These are phyloP conservation scores for Exophiala aquamarina DNA, from an alignment of 2,329 filamentous ascomycete genomes.

Conservation along the genomic window DNA sequence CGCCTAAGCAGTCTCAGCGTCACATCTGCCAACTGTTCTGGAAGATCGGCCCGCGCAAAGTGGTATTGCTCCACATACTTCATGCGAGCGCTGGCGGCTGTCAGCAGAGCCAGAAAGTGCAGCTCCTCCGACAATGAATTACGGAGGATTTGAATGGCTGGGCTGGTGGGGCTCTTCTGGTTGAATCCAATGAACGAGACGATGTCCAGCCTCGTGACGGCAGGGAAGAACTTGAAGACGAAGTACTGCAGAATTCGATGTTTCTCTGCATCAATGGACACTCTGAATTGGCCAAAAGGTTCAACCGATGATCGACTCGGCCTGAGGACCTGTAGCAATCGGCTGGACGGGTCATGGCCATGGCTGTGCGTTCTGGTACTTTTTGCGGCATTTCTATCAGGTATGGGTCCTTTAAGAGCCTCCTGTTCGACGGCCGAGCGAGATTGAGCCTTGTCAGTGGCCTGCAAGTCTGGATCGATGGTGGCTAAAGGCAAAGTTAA, in stretches of 20 bases:
- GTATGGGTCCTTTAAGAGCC: too few species aligned
- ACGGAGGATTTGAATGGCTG: constrained; percentile 13
- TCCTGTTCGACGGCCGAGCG: too few species aligned
- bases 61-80: constrained; percentile 15
- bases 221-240: constrained; percentile 17
- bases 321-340: not conserved
- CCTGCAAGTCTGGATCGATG: too few species aligned
- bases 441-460: too few species aligned
- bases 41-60: constrained; percentile 13
- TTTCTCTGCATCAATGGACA: constrained; percentile 16
- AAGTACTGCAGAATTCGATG: constrained; percentile 19
- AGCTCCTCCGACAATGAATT: constrained; percentile 11
- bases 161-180: not conserved
- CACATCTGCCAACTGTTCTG: constrained; percentile 13
- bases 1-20: constrained; percentile 9
- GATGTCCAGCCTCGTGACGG: constrained; percentile 17
- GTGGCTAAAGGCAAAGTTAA: too few species aligned
- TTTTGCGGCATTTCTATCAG: too few species aligned
- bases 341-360: not conserved
- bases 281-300: constrained; percentile 17
- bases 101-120: constrained; percentile 13
- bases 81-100: constrained; percentile 15
- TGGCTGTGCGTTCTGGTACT: too few species aligned
- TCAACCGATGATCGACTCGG: constrained; percentile 9
- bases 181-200: constrained; percentile 10